phyloP scores from a whole-genome alignment of 768 basidiomycete genomes.

The Obba rivulosa region DNA sequence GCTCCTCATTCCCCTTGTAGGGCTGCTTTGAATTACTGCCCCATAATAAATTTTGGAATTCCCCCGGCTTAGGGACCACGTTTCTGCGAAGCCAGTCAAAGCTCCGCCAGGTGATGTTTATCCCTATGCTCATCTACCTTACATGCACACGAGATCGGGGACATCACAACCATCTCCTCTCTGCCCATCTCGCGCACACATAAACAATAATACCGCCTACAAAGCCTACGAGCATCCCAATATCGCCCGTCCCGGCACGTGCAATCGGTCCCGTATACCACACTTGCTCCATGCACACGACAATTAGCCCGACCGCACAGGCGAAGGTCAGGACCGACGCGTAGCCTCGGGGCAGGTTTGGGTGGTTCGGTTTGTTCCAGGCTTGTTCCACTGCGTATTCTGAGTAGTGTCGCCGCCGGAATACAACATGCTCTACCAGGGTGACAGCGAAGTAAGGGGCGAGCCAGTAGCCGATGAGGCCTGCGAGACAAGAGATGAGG shows the following conservation, averaged over 20 bases:
- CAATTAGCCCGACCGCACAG: conserved; percentile 31
- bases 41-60: too few species aligned
- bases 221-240: conserved; percentile 32
- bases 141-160: too few species aligned
- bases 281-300: conserved; percentile 45
- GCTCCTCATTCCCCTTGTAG: too few species aligned
- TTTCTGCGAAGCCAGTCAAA: too few species aligned
- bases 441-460: conserved; percentile 32
- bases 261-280: conserved; percentile 51
- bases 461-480: conserved; percentile 43
- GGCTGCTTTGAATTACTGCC: too few species aligned
- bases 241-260: conserved; percentile 38
- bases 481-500: conserved; percentile 18
- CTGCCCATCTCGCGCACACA: conserved; percentile 12
- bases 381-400: conserved; percentile 28
- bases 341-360: conserved; percentile 34
- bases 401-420: conserved; percentile 30
- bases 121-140: background rate
- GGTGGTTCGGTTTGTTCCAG: conserved; percentile 32
- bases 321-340: conserved; percentile 37
- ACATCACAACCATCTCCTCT: conserved; percentile 13
- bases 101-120: too few species aligned
- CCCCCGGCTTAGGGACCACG: too few species aligned
- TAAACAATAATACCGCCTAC: conserved; percentile 14
- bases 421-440: conserved; percentile 40